phyloP scores from a whole-genome alignment of 2,329 filamentous ascomycete species.

The Neoarthrinium moseri region DNA sequence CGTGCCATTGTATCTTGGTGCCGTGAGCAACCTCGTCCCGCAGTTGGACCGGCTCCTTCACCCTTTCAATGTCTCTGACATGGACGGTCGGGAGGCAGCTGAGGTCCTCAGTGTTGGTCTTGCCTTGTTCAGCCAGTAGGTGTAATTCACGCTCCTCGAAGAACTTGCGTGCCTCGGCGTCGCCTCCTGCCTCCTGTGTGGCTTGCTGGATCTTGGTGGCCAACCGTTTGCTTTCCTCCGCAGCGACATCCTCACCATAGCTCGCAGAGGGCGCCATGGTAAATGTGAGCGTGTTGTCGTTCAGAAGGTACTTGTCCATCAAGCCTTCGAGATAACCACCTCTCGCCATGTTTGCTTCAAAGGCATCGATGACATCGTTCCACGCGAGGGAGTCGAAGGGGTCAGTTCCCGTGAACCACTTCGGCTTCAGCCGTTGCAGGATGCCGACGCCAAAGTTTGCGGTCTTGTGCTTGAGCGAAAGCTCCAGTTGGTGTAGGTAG shows the following conservation, averaged over 20 bases:
- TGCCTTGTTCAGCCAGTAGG: slow-evolving; percentile 78
- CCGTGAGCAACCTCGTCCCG: slow-evolving; percentile 65
- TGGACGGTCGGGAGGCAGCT: slow-evolving; percentile 85
- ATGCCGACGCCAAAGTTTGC: slow-evolving; percentile 91
- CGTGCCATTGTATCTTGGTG: slow-evolving; percentile 81
- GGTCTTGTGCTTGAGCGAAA: slow-evolving; percentile 94
- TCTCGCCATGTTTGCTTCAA: slow-evolving; percentile 73
- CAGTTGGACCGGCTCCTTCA: slow-evolving; percentile 60
- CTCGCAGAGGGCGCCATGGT: slow-evolving; percentile 86
- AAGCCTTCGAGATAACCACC: slow-evolving; percentile 81
- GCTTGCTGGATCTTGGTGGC: slow-evolving; percentile 71
- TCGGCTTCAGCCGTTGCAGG: slow-evolving; percentile 82
- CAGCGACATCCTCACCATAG: slow-evolving; percentile 71
- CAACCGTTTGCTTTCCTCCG: slow-evolving; percentile 76
- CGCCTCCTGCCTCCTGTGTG: slow-evolving; percentile 65
- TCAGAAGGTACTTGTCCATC: slow-evolving; percentile 86
- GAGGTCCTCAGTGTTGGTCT: slow-evolving; percentile 79
- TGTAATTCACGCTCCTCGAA: slow-evolving; percentile 78
- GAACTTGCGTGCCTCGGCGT: slow-evolving; percentile 67
- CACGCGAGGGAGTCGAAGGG: slow-evolving; percentile 89
- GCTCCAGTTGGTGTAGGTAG: slow-evolving; percentile 87
- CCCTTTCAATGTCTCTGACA: slow-evolving; percentile 83
- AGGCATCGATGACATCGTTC: slow-evolving; percentile 83
- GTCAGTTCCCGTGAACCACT: slow-evolving; percentile 94
- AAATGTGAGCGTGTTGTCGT: slow-evolving; percentile 83